These are phyloP conservation scores for Aspergillus sclerotioniger DNA, from an alignment of 495 filamentous ascomycete species.

Conservation along the genomic window DNA sequence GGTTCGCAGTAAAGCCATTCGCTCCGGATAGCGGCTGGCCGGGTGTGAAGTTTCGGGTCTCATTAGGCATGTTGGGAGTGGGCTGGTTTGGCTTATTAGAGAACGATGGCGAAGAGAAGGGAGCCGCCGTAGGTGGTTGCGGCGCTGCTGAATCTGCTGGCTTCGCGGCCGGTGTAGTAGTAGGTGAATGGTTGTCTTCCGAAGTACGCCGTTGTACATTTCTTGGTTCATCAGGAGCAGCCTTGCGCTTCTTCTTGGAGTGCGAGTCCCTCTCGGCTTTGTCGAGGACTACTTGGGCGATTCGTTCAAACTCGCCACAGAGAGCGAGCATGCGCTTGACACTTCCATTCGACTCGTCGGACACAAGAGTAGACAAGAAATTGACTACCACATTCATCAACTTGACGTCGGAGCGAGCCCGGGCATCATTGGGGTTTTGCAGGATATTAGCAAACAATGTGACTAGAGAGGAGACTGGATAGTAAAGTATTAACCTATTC, in stretches of 20 bases:
- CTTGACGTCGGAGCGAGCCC: constrained; percentile 82
- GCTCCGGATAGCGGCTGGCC: constrained; percentile 36
- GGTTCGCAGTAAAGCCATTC: constrained; percentile 21
- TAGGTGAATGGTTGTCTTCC: constrained; percentile 25
- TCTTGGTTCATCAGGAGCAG: constrained; percentile 42
- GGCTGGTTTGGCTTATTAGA: constrained; percentile 26
- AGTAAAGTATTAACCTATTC: constrained; percentile 89
- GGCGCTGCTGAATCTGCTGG: constrained; percentile 25
- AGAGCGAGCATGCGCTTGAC: constrained; percentile 91
- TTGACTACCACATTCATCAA: constrained; percentile 91
- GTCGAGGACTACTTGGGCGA: constrained; percentile 88
- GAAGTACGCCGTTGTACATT: constrained; percentile 20
- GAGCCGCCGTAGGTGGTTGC: constrained; percentile 14
- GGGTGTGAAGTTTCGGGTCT: constrained; percentile 29
- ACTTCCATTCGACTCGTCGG: constrained; percentile 74
- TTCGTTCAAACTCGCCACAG: constrained; percentile 92
- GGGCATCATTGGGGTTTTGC: constrained; percentile 88
- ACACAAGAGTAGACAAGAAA: constrained; percentile 77
- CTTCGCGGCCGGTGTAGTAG: constrained; percentile 23
- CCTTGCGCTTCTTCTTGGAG: constrained; percentile 76
- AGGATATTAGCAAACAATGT: constrained; percentile 96
- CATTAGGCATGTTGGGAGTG: constrained; percentile 24
- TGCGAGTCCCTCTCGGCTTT: constrained; percentile 80
- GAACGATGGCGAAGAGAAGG: constrained; percentile 38
- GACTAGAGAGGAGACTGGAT: constrained; percentile 91